Conservation (phyloP, 2,329 filamentous ascomycete species). For the Penicillium glabrum region DNA sequence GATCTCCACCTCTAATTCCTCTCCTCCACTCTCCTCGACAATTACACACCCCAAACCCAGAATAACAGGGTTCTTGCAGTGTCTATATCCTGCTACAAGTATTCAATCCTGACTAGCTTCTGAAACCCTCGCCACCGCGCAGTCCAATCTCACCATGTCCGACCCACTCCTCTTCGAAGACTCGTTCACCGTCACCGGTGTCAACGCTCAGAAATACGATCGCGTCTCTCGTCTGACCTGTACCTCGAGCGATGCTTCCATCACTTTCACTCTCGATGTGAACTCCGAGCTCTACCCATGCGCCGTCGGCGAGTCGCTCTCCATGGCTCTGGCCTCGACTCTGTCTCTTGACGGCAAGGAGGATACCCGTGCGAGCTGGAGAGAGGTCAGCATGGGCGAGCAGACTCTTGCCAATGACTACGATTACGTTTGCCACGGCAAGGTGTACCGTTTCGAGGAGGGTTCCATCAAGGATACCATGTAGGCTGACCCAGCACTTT, state of each 20-base stretch:
- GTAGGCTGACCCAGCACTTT: constrained; percentile 55
- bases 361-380: constrained; percentile 72
- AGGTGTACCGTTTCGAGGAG: constrained; percentile 54
- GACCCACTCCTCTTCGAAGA: constrained; percentile 95
- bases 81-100: not conserved
- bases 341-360: constrained; percentile 85
- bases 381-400: constrained; percentile 63
- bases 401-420: constrained; percentile 55
- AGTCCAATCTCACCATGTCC: constrained; percentile 57
- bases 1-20: constrained; percentile 18
- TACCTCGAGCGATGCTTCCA: constrained; percentile 71
- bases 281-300: constrained; percentile 91
- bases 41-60: not conserved
- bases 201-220: constrained; percentile 90
- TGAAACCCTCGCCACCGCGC: constrained; percentile 13
- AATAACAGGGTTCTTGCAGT: not conserved
- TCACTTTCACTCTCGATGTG: constrained; percentile 82
- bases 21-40: constrained; percentile 4
- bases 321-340: constrained; percentile 80
- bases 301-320: constrained; percentile 70
- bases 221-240: constrained; percentile 83
- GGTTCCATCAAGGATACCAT: constrained; percentile 72
- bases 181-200: constrained; percentile 75
- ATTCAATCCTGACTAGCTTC: not conserved
- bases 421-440: constrained; percentile 54